Evolutionary conservation across 2,329 filamentous ascomycete genomes (phyloP).

Genomic region (Fulvia fulva): DNA sequence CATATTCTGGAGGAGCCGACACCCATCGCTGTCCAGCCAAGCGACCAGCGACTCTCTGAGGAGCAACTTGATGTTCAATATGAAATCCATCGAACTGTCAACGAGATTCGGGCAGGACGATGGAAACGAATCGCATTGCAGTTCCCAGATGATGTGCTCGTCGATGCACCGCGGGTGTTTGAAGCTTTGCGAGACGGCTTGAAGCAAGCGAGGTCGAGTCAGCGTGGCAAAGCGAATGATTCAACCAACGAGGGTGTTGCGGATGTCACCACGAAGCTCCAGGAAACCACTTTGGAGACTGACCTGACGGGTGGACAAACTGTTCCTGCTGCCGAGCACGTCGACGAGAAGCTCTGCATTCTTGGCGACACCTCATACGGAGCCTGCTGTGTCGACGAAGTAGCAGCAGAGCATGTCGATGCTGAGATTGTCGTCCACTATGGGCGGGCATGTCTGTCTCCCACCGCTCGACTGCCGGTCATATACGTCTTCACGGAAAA

Average conservation of each 20-base stretch:
- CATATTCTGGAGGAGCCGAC: conserved; percentile 56
- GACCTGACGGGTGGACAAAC: not conserved
- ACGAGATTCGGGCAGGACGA: conserved; percentile 66
- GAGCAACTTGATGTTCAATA: conserved; percentile 73
- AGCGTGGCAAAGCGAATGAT: not conserved
- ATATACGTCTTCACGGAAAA: conserved; percentile 85
- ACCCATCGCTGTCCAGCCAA: conserved; percentile 34
- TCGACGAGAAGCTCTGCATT: conserved; percentile 64
- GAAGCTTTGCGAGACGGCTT: conserved; percentile 58
- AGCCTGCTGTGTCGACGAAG: conserved; percentile 93
- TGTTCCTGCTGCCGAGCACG: conserved; percentile 20
- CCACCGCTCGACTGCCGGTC: conserved; percentile 80
- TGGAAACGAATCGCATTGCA: conserved; percentile 84
- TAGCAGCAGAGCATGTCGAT: conserved; percentile 88
- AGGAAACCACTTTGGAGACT: conserved; percentile 8
- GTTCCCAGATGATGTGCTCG: conserved; percentile 89
- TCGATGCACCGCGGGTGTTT: conserved; percentile 77
- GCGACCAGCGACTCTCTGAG: conserved; percentile 47
- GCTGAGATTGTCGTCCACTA: conserved; percentile 94
- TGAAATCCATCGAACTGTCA: conserved; percentile 75
- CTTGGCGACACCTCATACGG: conserved; percentile 95
- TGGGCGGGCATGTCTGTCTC: conserved; percentile 85
- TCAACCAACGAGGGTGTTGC: not conserved
- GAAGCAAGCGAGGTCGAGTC: conserved; percentile 4
- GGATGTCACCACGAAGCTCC: conserved; percentile 9